These are phyloP conservation scores for Kwoniella shivajii DNA, from an alignment of 1,284 basidiomycete species.

Conservation along the genomic window DNA sequence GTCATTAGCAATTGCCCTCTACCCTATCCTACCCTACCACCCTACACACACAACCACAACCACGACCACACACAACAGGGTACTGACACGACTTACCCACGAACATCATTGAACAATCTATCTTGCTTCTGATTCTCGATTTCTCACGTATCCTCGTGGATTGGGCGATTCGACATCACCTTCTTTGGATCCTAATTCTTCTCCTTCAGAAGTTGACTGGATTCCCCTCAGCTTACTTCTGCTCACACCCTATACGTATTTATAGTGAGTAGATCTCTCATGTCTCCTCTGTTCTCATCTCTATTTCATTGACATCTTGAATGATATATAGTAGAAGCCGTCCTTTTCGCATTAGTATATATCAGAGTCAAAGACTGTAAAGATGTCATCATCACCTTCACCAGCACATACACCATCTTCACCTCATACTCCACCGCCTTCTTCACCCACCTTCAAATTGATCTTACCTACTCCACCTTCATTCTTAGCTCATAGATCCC, in stretches of 20 bases:
- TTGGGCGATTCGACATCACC: background rate
- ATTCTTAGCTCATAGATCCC: conserved; percentile 24
- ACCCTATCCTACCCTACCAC: no score
- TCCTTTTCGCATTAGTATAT: no score
- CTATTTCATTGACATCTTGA: no score
- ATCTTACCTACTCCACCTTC: conserved; percentile 36
- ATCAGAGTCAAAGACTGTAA: background rate
- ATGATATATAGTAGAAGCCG: conserved; percentile 1
- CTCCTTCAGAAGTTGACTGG: no score
- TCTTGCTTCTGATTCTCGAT: background rate
- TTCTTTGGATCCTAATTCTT: background rate
- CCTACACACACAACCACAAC: background rate
- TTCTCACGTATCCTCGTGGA: background rate
- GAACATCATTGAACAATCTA: background rate
- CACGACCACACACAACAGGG: background rate
- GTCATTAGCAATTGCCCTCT: no score
- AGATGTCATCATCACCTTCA: conserved; percentile 2
- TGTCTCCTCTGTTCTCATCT: background rate
- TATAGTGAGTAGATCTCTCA: background rate
- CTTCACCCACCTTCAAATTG: conserved; percentile 15
- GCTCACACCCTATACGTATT: background rate
- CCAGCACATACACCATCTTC: background rate
- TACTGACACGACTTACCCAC: background rate
- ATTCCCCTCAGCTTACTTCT: background rate
- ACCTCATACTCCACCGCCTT: conserved; percentile 9